Evolutionary conservation across 352 stramenopile species (phyloP).

Genomic region (Phytophthora podocarpi): DNA sequence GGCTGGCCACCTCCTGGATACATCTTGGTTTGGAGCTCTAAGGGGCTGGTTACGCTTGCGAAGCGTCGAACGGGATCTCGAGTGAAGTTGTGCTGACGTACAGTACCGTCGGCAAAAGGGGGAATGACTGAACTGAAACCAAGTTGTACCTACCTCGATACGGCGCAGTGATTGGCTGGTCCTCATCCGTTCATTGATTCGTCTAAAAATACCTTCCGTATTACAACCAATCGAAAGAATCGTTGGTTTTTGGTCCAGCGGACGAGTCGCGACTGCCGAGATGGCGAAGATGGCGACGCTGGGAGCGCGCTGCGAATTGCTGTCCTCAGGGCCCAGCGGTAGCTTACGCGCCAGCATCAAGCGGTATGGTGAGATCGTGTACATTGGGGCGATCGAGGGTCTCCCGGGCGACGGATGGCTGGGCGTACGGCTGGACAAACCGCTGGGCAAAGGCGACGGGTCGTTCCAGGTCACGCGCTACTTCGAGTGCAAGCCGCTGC

Average conservation of each 20-base stretch:
- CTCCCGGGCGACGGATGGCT: conserved; percentile 71
- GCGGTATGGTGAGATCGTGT: conserved; percentile 71
- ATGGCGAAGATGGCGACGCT: conserved; percentile 24
- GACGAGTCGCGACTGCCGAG: not conserved
- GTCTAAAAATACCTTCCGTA: conserved; percentile 4
- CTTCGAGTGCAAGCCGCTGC: conserved; percentile 62
- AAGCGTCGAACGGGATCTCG: too few species aligned
- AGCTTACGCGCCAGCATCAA: conserved; percentile 65
- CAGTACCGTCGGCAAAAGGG: conserved; percentile 13
- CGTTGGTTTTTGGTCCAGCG: not conserved
- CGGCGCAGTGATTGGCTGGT: conserved; percentile 14
- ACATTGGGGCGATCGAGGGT: conserved; percentile 56
- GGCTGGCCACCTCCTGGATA: conserved; percentile 30
- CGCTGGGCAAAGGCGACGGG: conserved; percentile 80
- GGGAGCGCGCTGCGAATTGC: conserved; percentile 62
- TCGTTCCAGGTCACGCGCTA: conserved; percentile 54
- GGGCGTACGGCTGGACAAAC: conserved; percentile 74
- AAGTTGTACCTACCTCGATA: conserved; percentile 15
- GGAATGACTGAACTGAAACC: too few species aligned
- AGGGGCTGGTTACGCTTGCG: too few species aligned
- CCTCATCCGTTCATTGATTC: not conserved
- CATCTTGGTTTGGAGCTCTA: conserved; percentile 22
- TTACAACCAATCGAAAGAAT: not conserved
- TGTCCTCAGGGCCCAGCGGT: conserved; percentile 35
- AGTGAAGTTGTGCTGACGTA: too few species aligned